Conservation (phyloP, 169 alveolate genomes). For the Ichthyophthirius multifiliis region DNA sequence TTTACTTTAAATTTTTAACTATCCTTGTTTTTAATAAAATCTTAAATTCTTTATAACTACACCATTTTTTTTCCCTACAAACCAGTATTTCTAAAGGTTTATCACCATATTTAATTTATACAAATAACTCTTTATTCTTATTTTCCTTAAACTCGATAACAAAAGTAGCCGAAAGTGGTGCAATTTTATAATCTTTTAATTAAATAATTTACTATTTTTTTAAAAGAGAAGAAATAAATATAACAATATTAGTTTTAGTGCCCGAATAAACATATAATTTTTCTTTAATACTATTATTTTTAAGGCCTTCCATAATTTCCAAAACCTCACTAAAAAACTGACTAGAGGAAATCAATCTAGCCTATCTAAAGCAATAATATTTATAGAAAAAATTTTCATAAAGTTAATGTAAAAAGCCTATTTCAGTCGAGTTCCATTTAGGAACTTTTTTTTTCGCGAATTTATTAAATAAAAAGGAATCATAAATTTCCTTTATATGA, state of each 20-base stretch:
- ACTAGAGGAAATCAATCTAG: background rate
- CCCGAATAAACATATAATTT: constrained; percentile 13
- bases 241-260: constrained; percentile 9
- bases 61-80: background rate
- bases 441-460: background rate
- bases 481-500: constrained; percentile 15
- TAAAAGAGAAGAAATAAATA: background rate
- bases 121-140: background rate
- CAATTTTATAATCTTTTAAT: background rate
- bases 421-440: background rate
- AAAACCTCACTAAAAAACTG: background rate
- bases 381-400: constrained; percentile 9
- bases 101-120: background rate
- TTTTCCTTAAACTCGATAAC: background rate
- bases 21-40: constrained; percentile 5
- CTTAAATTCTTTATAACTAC: background rate
- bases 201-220: background rate
- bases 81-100: background rate
- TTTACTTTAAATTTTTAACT: background rate
- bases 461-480: constrained; percentile 13
- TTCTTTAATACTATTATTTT: background rate
- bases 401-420: background rate
- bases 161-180: background rate
- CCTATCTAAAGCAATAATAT: constrained; percentile 2
- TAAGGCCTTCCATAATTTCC: background rate